Evolutionary conservation across 2,329 filamentous ascomycete species (phyloP).

Genomic region (Stemphylium lycopersici): DNA sequence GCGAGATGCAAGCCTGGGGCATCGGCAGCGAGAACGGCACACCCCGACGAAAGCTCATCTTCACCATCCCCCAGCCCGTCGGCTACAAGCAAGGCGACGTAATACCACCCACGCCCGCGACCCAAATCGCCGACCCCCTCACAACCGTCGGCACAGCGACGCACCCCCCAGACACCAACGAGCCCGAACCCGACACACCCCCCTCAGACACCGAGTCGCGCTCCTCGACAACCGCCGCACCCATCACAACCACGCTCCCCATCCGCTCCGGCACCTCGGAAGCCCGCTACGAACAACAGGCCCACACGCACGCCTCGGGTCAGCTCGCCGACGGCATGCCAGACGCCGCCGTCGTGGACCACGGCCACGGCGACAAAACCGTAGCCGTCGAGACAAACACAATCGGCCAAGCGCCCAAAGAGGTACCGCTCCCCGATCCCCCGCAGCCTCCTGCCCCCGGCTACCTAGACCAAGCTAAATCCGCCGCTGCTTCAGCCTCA

Average conservation of each 20-base stretch:
- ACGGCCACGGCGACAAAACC: slow-evolving; percentile 54
- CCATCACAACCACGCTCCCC: slow-evolving; percentile 29
- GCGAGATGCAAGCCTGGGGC: slow-evolving; percentile 54
- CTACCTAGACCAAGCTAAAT: slow-evolving; percentile 54
- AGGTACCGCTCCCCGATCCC: slow-evolving; percentile 47
- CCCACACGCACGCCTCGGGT: slow-evolving; percentile 52
- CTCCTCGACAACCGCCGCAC: slow-evolving; percentile 17
- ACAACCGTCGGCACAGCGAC: slow-evolving; percentile 46
- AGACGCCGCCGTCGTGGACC: slow-evolving; percentile 45
- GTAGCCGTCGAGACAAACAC: slow-evolving; percentile 56
- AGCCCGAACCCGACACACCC: slow-evolving; percentile 27
- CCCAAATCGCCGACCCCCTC: slow-evolving; percentile 29
- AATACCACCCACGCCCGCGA: slow-evolving; percentile 35
- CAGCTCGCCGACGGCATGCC: slow-evolving; percentile 53
- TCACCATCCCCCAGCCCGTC: slow-evolving; percentile 45
- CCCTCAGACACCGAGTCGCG: slow-evolving; percentile 29
- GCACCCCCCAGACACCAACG: slow-evolving; percentile 41
- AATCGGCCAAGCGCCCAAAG: slow-evolving; percentile 57
- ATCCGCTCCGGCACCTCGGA: slow-evolving; percentile 51
- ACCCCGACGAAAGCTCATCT: slow-evolving; percentile 48
- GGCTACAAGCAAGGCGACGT: slow-evolving; percentile 34
- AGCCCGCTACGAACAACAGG: slow-evolving; percentile 51
- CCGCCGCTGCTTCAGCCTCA: slow-evolving; percentile 40
- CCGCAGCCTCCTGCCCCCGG: slow-evolving; percentile 43
- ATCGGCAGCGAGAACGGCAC: slow-evolving; percentile 53